Percentiles rank a stretch among this genome's conserved stretches.
These are phyloP conservation scores for Agaricus sinodeliciosus DNA, from an alignment of 768 basidiomycete species.

Conservation along the genomic window DNA sequence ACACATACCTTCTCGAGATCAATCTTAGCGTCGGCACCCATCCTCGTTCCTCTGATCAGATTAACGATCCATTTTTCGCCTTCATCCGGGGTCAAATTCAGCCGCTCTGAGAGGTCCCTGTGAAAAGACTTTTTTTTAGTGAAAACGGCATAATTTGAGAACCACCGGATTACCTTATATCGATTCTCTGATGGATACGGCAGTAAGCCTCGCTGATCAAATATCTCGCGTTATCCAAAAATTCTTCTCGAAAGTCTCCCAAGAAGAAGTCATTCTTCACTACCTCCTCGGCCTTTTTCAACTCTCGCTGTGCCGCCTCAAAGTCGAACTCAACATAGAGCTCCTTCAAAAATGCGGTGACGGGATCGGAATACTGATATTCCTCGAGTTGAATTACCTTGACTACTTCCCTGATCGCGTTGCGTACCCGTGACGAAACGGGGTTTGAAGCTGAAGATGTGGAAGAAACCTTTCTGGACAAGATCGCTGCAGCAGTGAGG, in stretches of 20 bases:
- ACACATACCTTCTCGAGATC: conserved; percentile 82
- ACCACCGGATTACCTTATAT: conserved; percentile 53
- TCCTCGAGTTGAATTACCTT: conserved; percentile 93
- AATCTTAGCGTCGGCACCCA: conserved; percentile 96
- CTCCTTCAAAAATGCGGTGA: conserved; percentile 90
- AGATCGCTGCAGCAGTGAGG: conserved; percentile 87
- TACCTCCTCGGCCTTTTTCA: conserved; percentile 73
- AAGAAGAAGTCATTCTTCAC: conserved; percentile 94
- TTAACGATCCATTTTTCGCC: conserved; percentile 99
- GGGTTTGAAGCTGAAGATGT: conserved; percentile 32
- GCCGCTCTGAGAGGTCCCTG: conserved; percentile 87
- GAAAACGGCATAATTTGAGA: not conserved
- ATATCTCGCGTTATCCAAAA: conserved; percentile 94
- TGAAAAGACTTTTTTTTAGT: not conserved
- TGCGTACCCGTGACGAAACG: conserved; percentile 67
- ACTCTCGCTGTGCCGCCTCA: conserved; percentile 83
- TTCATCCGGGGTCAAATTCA: conserved; percentile 91
- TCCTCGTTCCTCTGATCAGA: conserved; percentile 93
- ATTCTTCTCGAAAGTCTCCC: conserved; percentile 84
- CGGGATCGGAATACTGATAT: conserved; percentile 92
- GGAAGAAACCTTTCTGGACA: conserved; percentile 73
- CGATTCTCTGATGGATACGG: conserved; percentile 90
- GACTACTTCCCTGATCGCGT: conserved; percentile 87
- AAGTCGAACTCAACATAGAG: conserved; percentile 96
- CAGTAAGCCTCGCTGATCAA: conserved; percentile 97